Percentiles rank a stretch among this genome's conserved stretches.
Evolutionary conservation across 2,329 filamentous ascomycete species (phyloP).

Genomic region (Diaporthe humulicola): DNA sequence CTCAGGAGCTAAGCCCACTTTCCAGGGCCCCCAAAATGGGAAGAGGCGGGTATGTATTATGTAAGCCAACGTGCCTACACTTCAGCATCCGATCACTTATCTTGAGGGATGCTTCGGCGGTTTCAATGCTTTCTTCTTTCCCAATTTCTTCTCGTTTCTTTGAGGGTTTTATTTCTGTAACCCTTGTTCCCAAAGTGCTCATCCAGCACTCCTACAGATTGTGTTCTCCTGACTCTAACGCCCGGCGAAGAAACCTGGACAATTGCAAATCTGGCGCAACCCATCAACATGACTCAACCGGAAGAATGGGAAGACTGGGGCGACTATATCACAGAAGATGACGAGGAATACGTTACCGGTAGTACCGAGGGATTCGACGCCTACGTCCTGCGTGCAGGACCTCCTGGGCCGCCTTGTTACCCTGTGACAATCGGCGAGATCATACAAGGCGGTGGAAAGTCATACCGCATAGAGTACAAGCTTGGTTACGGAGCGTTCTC

Average conservation of each 20-base stretch:
- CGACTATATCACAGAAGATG: not conserved
- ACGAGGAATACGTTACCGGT: not conserved
- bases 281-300: not conserved
- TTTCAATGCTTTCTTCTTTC: no score
- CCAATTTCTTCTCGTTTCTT: no score
- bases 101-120: no score
- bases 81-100: no score
- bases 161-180: no score
- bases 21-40: no score
- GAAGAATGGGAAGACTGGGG: conserved; percentile 1
- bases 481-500: not conserved
- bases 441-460: not conserved
- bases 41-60: no score
- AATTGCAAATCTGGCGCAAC: not conserved
- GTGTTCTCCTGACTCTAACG: no score
- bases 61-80: no score
- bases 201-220: no score
- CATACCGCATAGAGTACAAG: conserved; percentile 17
- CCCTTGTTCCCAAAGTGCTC: no score
- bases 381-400: not conserved
- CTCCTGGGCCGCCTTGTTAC: conserved; percentile 14
- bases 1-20: no score
- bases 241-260: not conserved
- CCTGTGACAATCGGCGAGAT: not conserved
- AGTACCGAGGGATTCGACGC: not conserved